phyloP scores from a whole-genome alignment of 2,329 filamentous ascomycete species.

The Tolypocladium ophioglossoides region DNA sequence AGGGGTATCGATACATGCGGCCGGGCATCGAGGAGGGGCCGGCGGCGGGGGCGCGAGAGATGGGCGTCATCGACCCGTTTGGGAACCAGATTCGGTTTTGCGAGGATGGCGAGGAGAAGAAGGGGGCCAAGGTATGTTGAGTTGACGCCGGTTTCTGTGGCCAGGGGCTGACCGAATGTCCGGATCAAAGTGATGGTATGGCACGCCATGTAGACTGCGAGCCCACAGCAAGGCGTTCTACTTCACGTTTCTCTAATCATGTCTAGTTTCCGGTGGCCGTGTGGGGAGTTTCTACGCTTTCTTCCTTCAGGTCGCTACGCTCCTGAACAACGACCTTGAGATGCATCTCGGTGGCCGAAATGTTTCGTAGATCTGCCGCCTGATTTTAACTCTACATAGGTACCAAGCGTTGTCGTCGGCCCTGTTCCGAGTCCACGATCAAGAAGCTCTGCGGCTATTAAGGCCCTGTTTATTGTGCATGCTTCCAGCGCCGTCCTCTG shows the following conservation, averaged over 20 bases:
- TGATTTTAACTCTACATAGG: too few species aligned
- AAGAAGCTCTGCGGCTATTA: too few species aligned
- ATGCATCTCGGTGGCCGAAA: too few species aligned
- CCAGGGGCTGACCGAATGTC: not conserved
- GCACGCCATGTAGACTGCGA: not conserved
- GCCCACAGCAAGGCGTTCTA: not conserved
- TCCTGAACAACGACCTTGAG: too few species aligned
- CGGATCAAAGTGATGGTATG: not conserved
- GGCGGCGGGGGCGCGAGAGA: constrained; percentile 1
- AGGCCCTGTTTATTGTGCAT: too few species aligned
- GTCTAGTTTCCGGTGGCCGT: too few species aligned
- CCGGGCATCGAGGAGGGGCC: constrained; percentile 7
- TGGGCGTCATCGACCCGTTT: constrained; percentile 9
- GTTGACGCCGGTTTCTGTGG: not conserved
- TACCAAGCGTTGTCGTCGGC: too few species aligned
- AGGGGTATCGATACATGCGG: constrained; percentile 8
- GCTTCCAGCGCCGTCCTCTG: too few species aligned
- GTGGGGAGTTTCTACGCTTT: not conserved
- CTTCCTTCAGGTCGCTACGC: constrained; percentile 14
- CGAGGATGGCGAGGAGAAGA: not conserved
- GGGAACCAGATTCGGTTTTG: constrained; percentile 8
- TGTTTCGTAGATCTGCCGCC: too few species aligned
- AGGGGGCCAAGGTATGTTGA: not conserved
- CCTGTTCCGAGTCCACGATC: too few species aligned
- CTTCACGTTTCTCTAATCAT: too few species aligned